These are phyloP conservation scores for Calonectria pseudoreteaudii DNA, from an alignment of 2,329 filamentous ascomycete species.

Conservation along the genomic window DNA sequence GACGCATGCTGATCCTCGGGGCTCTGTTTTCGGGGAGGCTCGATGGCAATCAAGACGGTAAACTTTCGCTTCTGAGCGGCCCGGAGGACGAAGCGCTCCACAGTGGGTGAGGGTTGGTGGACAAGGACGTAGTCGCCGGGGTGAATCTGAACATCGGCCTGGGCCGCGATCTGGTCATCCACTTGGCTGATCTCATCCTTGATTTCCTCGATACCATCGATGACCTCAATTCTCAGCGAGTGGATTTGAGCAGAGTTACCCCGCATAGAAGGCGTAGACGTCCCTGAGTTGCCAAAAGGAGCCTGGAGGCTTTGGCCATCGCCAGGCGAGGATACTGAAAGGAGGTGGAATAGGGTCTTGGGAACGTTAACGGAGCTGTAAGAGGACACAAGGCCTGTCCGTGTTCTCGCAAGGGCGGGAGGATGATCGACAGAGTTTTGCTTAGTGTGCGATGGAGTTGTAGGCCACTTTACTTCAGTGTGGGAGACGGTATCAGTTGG, in stretches of 20 bases:
- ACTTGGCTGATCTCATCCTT: constrained; percentile 94
- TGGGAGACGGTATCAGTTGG: constrained; percentile 54
- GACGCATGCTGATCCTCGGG: constrained; percentile 59
- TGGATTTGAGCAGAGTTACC: constrained; percentile 62
- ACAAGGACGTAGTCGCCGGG: constrained; percentile 93
- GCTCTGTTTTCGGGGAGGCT: constrained; percentile 54
- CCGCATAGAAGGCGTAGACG: constrained; percentile 60
- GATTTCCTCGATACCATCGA: constrained; percentile 94
- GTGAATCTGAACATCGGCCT: constrained; percentile 92
- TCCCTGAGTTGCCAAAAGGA: constrained; percentile 60
- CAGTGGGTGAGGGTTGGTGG: constrained; percentile 85
- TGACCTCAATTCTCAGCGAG: constrained; percentile 88
- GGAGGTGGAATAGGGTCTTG: constrained; percentile 88
- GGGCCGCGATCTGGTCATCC: constrained; percentile 91
- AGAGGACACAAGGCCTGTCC: constrained; percentile 69
- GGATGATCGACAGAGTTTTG: constrained; percentile 48
- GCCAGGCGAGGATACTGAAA: constrained; percentile 75
- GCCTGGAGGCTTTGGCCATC: constrained; percentile 52
- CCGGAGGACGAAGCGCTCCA: constrained; percentile 89
- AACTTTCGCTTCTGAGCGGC: constrained; percentile 92
- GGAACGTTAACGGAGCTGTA: constrained; percentile 74
- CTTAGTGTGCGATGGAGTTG: constrained; percentile 47
- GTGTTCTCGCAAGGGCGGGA: constrained; percentile 43
- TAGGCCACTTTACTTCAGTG: constrained; percentile 44
- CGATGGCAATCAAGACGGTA: constrained; percentile 87